These are phyloP conservation scores for Yamadazyma kitorensis DNA, from an alignment of 805 yeast genomes.

Conservation along the genomic window DNA sequence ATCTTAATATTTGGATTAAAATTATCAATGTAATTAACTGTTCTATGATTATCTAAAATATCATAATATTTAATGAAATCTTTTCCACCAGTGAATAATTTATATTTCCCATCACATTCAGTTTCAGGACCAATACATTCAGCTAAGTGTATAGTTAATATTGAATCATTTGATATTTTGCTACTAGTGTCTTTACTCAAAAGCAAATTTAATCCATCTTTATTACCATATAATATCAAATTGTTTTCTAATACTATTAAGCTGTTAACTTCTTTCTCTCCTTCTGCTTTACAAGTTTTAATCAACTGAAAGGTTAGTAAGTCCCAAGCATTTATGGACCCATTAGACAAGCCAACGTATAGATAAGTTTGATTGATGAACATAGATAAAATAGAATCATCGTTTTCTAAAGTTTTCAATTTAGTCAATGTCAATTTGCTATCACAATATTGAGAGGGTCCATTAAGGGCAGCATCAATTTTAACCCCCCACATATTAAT, in stretches of 20 bases:
- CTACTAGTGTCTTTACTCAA: slow-evolving; percentile 34
- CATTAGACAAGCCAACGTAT: slow-evolving; percentile 78
- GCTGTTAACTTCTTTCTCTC: slow-evolving; percentile 10
- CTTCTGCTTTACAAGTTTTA: slow-evolving; percentile 26
- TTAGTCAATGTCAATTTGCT: slow-evolving; percentile 14
- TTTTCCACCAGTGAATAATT: slow-evolving; percentile 11
- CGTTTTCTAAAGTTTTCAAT: slow-evolving; percentile 50
- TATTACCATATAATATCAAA: slow-evolving; percentile 13
- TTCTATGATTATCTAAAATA: slow-evolving; percentile 10
- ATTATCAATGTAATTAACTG: not conserved
- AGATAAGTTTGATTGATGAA: slow-evolving; percentile 62
- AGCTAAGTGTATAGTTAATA: slow-evolving; percentile 8
- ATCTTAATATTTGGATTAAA: not conserved
- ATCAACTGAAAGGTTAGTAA: slow-evolving; percentile 73
- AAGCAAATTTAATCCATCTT: slow-evolving; percentile 28
- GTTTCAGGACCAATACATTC: no score
- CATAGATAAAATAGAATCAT: slow-evolving; percentile 71
- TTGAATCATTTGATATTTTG: slow-evolving; percentile 7
- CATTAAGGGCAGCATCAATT: slow-evolving; percentile 1
- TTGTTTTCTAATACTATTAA: slow-evolving; percentile 7
- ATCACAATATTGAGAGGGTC: not conserved
- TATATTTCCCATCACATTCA: not conserved
- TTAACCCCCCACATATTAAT: slow-evolving; percentile 74
- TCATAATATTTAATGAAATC: slow-evolving; percentile 5
- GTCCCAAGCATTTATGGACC: slow-evolving; percentile 83